phyloP scores from a whole-genome alignment of 2,329 filamentous ascomycete genomes.

The Neocatenulostroma microsporum region DNA sequence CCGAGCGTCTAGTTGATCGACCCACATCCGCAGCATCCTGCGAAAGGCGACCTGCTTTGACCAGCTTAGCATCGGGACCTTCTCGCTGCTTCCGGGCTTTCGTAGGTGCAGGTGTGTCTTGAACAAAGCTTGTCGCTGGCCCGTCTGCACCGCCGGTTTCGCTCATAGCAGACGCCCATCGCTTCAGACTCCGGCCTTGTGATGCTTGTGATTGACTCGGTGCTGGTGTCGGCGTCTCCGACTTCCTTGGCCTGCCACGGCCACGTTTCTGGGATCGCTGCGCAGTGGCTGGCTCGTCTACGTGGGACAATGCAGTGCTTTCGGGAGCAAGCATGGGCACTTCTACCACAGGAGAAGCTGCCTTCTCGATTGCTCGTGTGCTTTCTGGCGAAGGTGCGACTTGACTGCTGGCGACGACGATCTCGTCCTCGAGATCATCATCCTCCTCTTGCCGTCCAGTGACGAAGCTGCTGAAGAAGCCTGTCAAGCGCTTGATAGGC shows the following conservation, averaged over 20 bases:
- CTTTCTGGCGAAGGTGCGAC: conserved; percentile 7
- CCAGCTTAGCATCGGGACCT: conserved; percentile 11
- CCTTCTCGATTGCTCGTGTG: not conserved
- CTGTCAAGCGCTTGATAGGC: conserved; percentile 18
- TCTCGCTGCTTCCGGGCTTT: conserved; percentile 20
- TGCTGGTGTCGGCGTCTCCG: conserved; percentile 12
- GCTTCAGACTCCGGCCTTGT: conserved; percentile 16
- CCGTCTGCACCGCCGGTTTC: conserved; percentile 6
- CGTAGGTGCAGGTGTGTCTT: conserved; percentile 17
- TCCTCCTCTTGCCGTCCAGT: conserved; percentile 22
- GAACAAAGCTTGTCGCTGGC: conserved; percentile 8
- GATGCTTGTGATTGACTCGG: conserved; percentile 6
- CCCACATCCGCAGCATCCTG: conserved; percentile 13
- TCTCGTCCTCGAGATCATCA: conserved; percentile 33
- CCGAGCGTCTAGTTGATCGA: not conserved
- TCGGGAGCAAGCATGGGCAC: not conserved
- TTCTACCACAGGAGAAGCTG: not conserved
- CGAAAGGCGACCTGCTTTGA: conserved; percentile 16
- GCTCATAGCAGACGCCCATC: conserved; percentile 21
- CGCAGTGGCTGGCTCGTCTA: conserved; percentile 6
- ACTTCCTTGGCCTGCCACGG: conserved; percentile 22
- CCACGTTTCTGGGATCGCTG: conserved; percentile 16
- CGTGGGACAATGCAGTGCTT: not conserved
- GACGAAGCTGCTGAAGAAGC: conserved; percentile 18
- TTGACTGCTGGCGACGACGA: conserved; percentile 30